These are phyloP conservation scores for Xylaria hypoxylon DNA, from an alignment of 2,329 filamentous ascomycete species.

Conservation along the genomic window DNA sequence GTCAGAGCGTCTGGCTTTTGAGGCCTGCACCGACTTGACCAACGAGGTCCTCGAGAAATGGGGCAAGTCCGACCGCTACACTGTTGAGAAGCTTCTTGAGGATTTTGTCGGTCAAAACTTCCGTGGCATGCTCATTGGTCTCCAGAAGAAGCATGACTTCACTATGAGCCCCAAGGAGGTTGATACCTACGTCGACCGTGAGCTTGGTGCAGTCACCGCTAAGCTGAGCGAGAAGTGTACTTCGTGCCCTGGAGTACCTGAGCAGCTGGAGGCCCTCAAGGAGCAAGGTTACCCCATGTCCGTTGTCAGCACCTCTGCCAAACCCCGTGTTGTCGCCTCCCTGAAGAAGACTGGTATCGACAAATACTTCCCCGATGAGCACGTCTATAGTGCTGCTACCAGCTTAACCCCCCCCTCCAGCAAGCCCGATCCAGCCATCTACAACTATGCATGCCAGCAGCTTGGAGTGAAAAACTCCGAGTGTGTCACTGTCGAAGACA, in stretches of 20 bases:
- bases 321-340: constrained; percentile 74
- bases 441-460: constrained; percentile 74
- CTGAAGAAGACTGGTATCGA: constrained; percentile 76
- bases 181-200: constrained; percentile 72
- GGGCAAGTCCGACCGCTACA: constrained; percentile 71
- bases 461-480: constrained; percentile 73
- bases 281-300: constrained; percentile 72
- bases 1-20: constrained; percentile 80
- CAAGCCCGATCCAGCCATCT: constrained; percentile 82
- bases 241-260: constrained; percentile 69
- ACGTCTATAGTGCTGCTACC: constrained; percentile 77
- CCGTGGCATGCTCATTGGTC: constrained; percentile 77
- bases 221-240: constrained; percentile 72
- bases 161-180: constrained; percentile 70
- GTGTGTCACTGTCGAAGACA: constrained; percentile 79
- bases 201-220: constrained; percentile 76
- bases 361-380: constrained; percentile 74
- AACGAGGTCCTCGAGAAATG: constrained; percentile 77
- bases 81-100: constrained; percentile 73
- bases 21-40: constrained; percentile 79
- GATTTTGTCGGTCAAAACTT: constrained; percentile 85
- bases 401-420: constrained; percentile 75
- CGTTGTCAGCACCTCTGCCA: constrained; percentile 77
- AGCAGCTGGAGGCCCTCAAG: constrained; percentile 69
- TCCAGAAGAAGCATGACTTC: constrained; percentile 77